Evolutionary conservation across 2,329 filamentous ascomycete genomes (phyloP).

Genomic region (Epichloe typhina): DNA sequence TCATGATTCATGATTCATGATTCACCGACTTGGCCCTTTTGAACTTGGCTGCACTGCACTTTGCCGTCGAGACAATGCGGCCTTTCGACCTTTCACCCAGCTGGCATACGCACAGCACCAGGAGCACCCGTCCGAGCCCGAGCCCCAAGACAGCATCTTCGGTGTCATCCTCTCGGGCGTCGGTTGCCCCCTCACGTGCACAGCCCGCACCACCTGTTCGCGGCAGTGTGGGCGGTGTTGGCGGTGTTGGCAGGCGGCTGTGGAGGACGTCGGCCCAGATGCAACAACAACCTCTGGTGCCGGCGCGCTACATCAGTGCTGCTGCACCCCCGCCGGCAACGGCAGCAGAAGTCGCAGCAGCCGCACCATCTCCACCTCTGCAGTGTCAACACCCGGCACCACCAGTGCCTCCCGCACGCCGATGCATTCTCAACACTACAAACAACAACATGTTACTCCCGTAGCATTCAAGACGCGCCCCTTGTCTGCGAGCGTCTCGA

Average conservation of each 20-base stretch:
- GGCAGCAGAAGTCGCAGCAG: background rate
- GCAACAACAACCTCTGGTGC: background rate
- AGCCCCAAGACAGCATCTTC: background rate
- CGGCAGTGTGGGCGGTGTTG: background rate
- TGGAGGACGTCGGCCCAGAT: background rate
- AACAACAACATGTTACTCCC: constrained; percentile 2
- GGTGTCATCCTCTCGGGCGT: background rate
- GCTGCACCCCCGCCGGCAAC: background rate
- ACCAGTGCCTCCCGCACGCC: background rate
- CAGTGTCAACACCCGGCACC: background rate
- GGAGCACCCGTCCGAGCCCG: too few relatives aligned
- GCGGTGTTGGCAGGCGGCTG: background rate
- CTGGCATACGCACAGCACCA: too few relatives aligned
- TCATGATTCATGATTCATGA: too few relatives aligned
- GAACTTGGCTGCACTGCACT: background rate
- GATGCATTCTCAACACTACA: background rate
- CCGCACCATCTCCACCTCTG: background rate
- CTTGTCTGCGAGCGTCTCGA: constrained; percentile 11
- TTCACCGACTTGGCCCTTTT: too few relatives aligned
- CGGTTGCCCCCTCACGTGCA: too few relatives aligned
- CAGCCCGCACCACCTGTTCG: too few relatives aligned
- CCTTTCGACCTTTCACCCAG: background rate
- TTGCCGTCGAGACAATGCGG: constrained; percentile 2
- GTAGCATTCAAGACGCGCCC: constrained; percentile 1
- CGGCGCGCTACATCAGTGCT: background rate